Conservation (phyloP, 352 stramenopile genomes). For the Globisporangium yorkense region DNA sequence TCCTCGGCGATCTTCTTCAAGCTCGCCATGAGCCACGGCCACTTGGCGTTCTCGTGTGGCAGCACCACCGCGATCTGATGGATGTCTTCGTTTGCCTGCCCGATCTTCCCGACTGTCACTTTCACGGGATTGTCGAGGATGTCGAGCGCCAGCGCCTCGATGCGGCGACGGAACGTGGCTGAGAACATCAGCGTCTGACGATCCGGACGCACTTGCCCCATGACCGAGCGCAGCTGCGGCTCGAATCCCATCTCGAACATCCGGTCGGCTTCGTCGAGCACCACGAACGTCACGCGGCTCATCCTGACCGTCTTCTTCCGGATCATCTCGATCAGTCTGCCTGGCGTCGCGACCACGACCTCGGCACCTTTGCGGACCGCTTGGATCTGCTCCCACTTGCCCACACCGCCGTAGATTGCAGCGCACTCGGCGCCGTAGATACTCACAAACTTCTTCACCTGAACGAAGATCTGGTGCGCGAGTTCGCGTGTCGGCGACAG, state of each 20-base stretch:
- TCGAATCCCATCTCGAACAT: constrained; percentile 91
- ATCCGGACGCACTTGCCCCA: constrained; percentile 80
- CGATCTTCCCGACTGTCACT: constrained; percentile 68
- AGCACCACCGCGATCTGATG: constrained; percentile 76
- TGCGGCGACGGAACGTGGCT: constrained; percentile 71
- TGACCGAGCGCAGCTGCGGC: constrained; percentile 70
- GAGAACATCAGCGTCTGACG: constrained; percentile 87
- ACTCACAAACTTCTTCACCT: constrained; percentile 79
- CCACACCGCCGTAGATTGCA: constrained; percentile 73
- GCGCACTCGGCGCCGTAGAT: constrained; percentile 67
- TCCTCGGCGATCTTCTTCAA: constrained; percentile 50
- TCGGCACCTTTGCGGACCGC: constrained; percentile 64
- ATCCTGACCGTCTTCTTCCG: constrained; percentile 62
- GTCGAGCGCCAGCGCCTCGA: constrained; percentile 70
- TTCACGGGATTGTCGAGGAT: constrained; percentile 81
- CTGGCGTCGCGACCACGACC: constrained; percentile 75
- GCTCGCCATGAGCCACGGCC: constrained; percentile 77
- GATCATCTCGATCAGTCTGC: constrained; percentile 81
- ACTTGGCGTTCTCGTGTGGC: constrained; percentile 69
- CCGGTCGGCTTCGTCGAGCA: constrained; percentile 83
- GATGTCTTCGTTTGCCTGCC: constrained; percentile 90
- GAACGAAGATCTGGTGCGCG: constrained; percentile 78
- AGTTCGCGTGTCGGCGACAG: constrained; percentile 78
- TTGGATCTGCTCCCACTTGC: constrained; percentile 83
- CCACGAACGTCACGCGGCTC: constrained; percentile 78